Evolutionary conservation across 768 basidiomycete genomes (phyloP).

Genomic region (Suillus subalutaceus): DNA sequence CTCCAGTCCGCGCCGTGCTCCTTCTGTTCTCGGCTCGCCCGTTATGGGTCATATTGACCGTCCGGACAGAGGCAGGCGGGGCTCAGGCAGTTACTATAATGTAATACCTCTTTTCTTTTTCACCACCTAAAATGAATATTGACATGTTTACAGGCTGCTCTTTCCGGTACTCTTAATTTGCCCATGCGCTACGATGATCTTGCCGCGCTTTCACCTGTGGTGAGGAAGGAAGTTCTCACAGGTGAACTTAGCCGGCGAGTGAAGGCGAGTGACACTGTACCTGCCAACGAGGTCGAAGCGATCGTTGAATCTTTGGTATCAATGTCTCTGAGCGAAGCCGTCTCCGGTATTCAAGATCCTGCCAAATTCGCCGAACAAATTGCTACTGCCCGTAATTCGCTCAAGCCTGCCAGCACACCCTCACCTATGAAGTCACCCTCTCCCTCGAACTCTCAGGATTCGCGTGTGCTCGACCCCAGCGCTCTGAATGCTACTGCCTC

Average conservation of each 20-base stretch:
- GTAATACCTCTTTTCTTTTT: constrained; percentile 41
- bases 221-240: constrained; percentile 82
- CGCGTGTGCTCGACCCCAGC: constrained; percentile 65
- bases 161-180: constrained; percentile 76
- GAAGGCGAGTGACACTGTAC: constrained; percentile 56
- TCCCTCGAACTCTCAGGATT: constrained; percentile 66
- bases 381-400: constrained; percentile 37
- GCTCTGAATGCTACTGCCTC: constrained; percentile 75
- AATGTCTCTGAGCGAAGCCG: constrained; percentile 75
- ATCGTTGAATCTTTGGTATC: constrained; percentile 75
- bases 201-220: constrained; percentile 80
- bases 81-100: constrained; percentile 87
- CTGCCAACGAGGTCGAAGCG: constrained; percentile 56
- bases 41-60: constrained; percentile 54
- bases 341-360: constrained; percentile 74
- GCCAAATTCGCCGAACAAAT: constrained; percentile 69
- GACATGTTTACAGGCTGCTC: constrained; percentile 60
- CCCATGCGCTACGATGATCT: constrained; percentile 90
- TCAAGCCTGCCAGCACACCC: constrained; percentile 39
- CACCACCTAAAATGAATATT: constrained; percentile 12
- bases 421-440: constrained; percentile 56
- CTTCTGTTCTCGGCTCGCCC: constrained; percentile 57
- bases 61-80: constrained; percentile 69
- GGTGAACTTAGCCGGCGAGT: constrained; percentile 82
- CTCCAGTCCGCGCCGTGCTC: constrained; percentile 67